phyloP scores from a whole-genome alignment of 192 early-diverging fungal genomes.

The Podila verticillata region DNA sequence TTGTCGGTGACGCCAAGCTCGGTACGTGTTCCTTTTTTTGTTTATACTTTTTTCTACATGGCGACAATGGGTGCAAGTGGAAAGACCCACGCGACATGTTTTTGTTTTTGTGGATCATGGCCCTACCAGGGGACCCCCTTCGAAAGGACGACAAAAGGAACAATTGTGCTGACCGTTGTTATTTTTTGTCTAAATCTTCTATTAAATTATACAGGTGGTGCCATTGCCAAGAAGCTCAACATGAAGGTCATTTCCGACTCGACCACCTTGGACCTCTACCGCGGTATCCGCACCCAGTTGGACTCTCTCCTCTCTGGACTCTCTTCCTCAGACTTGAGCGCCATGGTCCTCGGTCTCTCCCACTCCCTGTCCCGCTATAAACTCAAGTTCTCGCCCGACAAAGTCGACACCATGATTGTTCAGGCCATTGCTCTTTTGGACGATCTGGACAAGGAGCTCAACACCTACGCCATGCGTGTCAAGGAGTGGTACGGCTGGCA shows the following conservation, averaged over 20 bases:
- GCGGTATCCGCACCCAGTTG: constrained; percentile 95
- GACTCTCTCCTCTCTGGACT: constrained; percentile 90
- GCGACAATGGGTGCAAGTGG: constrained; percentile 61
- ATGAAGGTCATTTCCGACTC: constrained; percentile 85
- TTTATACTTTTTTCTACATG: not conserved
- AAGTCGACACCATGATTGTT: constrained; percentile 99
- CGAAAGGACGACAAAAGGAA: too few relatives aligned
- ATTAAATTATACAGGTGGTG: constrained; percentile 32
- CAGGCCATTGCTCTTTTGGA: constrained; percentile 98
- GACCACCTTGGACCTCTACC: constrained; percentile 90
- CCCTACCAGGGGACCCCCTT: too few relatives aligned
- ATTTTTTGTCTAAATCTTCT: too few relatives aligned
- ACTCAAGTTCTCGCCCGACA: constrained; percentile 99
- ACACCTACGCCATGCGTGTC: constrained; percentile 81
- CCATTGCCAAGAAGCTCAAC: constrained; percentile 79
- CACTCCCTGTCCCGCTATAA: constrained; percentile 99
- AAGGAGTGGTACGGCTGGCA: constrained; percentile 99
- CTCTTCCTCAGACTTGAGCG: constrained; percentile 82
- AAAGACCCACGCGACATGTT: too few relatives aligned
- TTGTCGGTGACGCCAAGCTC: constrained; percentile 94
- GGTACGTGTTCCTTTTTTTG: constrained; percentile 57
- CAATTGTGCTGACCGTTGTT: too few relatives aligned
- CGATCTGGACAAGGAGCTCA: constrained; percentile 99
- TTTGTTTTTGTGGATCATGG: too few relatives aligned
- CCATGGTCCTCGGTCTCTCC: constrained; percentile 98